Conservation (phyloP, 768 basidiomycete species). For the Galerina sulciceps region DNA sequence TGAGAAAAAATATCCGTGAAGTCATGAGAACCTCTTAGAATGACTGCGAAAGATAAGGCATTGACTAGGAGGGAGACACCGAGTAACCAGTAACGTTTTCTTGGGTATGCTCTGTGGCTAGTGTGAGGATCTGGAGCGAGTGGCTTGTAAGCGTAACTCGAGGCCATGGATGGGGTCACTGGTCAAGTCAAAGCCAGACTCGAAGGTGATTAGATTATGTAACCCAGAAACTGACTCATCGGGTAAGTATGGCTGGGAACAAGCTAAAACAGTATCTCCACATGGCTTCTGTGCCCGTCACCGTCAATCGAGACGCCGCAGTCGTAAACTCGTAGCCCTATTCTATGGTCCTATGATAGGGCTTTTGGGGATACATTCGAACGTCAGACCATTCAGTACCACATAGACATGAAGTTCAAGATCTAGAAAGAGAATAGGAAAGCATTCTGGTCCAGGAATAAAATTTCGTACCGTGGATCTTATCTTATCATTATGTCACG, state of each 20-base stretch:
- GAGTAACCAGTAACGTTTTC: conserved; percentile 8
- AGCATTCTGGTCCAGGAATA: no score
- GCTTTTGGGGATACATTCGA: no score
- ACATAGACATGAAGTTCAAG: no score
- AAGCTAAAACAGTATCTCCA: no score
- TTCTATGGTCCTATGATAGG: no score
- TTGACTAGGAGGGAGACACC: conserved; percentile 18
- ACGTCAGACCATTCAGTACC: no score
- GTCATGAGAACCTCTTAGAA: conserved; percentile 10
- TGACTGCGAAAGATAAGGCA: conserved; percentile 8
- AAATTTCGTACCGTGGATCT: no score
- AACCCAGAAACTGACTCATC: background rate
- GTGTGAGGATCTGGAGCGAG: background rate
- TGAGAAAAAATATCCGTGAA: conserved; percentile 11
- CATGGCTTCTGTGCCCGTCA: no score
- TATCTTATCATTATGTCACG: no score
- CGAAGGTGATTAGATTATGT: background rate
- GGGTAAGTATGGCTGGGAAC: background rate
- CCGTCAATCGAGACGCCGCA: no score
- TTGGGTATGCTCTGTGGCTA: background rate
- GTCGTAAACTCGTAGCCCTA: no score
- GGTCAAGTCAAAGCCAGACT: background rate
- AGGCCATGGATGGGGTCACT: background rate
- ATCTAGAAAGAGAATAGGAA: no score
- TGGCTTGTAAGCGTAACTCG: conserved; percentile 1